Percentiles rank a stretch among this genome's conserved stretches.
These are phyloP conservation scores for Leersia perrieri DNA, from an alignment of 176 grass and related monocot genomes.

Conservation along the genomic window DNA sequence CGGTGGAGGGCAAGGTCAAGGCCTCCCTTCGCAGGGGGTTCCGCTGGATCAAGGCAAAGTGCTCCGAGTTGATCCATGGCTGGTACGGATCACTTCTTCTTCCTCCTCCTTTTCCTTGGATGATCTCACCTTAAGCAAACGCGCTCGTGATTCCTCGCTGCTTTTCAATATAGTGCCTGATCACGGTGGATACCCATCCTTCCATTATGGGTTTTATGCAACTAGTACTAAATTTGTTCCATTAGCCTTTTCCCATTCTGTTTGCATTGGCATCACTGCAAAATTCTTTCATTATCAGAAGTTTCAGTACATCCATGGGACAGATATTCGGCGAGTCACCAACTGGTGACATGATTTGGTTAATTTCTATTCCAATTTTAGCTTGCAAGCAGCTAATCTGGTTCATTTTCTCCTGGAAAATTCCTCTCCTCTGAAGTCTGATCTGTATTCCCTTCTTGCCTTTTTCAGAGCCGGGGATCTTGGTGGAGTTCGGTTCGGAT, in stretches of 20 bases:
- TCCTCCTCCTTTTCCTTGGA: background rate
- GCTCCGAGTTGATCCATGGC: constrained; percentile 80
- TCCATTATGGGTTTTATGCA: background rate
- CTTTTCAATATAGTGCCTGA: background rate
- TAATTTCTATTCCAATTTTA: background rate
- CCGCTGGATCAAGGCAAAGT: constrained; percentile 95
- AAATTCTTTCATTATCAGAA: constrained; percentile 7
- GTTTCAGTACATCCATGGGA: background rate
- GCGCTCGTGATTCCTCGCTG: background rate
- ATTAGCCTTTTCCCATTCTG: background rate
- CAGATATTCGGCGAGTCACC: constrained; percentile 8
- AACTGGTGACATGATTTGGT: background rate
- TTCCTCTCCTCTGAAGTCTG: background rate
- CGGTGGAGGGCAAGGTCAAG: constrained; percentile 91
- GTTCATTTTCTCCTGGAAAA: background rate
- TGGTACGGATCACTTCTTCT: constrained; percentile 41
- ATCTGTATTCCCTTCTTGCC: background rate
- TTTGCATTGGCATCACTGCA: constrained; percentile 2
- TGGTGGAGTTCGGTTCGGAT: background rate
- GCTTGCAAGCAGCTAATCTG: background rate
- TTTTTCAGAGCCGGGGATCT: constrained; percentile 21
- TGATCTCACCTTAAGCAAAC: background rate
- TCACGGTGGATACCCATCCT: background rate
- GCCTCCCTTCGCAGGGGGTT: constrained; percentile 76
- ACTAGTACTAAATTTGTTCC: background rate